Evolutionary conservation across 495 filamentous ascomycete genomes (phyloP), one percentile per base, ranked within the genome.

Genomic region (Polyplosphaeria fusca): DNA sequence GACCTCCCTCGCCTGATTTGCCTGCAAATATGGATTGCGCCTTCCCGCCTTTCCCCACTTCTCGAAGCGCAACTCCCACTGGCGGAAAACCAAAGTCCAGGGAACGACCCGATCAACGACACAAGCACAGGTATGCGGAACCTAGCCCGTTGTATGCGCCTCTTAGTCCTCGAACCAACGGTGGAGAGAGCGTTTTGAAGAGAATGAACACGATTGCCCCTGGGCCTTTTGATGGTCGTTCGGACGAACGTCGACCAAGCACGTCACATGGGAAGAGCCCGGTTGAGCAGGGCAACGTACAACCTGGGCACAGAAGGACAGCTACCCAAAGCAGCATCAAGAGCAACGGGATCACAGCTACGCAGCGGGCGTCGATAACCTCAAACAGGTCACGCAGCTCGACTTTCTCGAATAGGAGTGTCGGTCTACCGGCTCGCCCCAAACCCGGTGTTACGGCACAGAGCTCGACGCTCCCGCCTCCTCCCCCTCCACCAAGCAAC

Each of bases 131-230:
- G n/a, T 66, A 68, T 45, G 58, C 66, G n/a, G 55, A 73, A 58
- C 73, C 74, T 5, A 42, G 46, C 30, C 77, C 77, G 0, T 67
- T 77, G 49, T 76, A 75, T 66, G 73, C 70, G 14, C 76, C 84
- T 0, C 65, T 70, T 18, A 79, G 73, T 40, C 76, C 81, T 38
- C 67, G 59, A 22, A 56, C 58, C 4, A 65, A 60, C 23, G 72
- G 58, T 26, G 68, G 66, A 52, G 71, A 70, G 19, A 76, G 70
- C 60, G 63, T 78, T 16, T 58, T 84, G 65, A 75, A 81, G 48
- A 76, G 80, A 52, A 82, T 87, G 78, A 78, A 87, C 58, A 77
- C 72, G 24, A 84, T 88, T 68, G 77, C 79, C 14, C 83, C 84
- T 18, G 84, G 84, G 0, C 86, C 86, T 4, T 86, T 89, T 61